Evolutionary conservation across 1,139 yeast genomes (phyloP), one percentile per base, ranked within the genome.

Genomic region (Suhomyces bolitotheri): DNA sequence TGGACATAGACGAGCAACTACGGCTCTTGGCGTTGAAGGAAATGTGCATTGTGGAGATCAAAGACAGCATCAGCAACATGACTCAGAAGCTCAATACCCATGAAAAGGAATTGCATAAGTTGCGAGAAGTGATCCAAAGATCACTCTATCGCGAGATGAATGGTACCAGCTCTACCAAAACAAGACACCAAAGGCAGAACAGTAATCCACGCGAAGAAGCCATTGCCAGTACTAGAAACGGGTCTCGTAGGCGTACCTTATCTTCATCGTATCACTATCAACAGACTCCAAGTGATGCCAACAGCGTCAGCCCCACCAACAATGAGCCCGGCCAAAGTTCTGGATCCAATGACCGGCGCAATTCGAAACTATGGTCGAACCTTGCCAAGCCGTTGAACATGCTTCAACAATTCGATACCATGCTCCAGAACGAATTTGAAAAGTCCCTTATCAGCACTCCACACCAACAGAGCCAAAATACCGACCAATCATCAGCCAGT

Each of bases 351-450:
- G 51, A 36, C 7, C 47, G 44, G 23, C 36, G 48, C 7, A 49
- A 46, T 36, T 58, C 64, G 19, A 54, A 60, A 21, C 35, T 70
- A 16, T 57, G 78, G 76, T 44, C 56, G 9, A 64, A 63, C 36
- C 53, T 65, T n/a, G 61, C 78, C 10, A 81, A 76, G 46, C 87
- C 90, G 1, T 64, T 82, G 30, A 75, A 69, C 27, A 65, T 82
- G 39, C 68, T 83, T 28, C 86, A 80, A 47, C 88, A 80, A 43
- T 73, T 83, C 50, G 92, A 83, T 54, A 76, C 75, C 32, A 67
- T 82, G 60, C 62, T 83, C 19, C 87, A 78, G 51, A 73, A 69
- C 38, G 90, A 82, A 52, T 68, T 83, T 44, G 90, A 82, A 48
- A 76, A 54, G 59, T 79, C 63, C 20, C 63, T 64, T 54, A 56